Conservation (phyloP, 129 eudicot genomes). For the Gnaphalium uliginosum region DNA sequence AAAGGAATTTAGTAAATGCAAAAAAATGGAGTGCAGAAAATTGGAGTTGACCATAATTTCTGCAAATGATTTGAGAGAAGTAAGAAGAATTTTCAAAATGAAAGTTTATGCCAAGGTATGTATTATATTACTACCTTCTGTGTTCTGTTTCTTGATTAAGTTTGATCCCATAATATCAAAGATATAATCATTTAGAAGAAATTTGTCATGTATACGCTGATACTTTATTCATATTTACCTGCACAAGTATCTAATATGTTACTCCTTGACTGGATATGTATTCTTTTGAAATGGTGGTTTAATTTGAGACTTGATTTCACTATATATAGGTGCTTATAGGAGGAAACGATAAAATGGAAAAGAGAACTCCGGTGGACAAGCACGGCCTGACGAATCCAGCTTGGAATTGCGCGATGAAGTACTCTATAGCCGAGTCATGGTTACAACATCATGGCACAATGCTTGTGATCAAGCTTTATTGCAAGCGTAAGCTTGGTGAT, state of each 20-base stretch:
- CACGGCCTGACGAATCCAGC: slow-evolving; percentile 8
- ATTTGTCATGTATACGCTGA: too few species aligned
- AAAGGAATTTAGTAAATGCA: neutral
- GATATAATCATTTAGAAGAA: too few species aligned
- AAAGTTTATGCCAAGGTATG: slow-evolving; percentile 56
- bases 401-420: slow-evolving; percentile 6
- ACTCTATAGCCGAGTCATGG: slow-evolving; percentile 12
- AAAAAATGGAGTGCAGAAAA: slow-evolving; percentile 57
- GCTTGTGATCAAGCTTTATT: slow-evolving; percentile 13
- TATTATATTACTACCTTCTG: too few species aligned
- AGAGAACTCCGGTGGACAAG: slow-evolving; percentile 1
- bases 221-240: too few species aligned
- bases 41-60: slow-evolving; percentile 56
- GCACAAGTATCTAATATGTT: too few species aligned
- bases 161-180: too few species aligned
- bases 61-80: slow-evolving; percentile 49
- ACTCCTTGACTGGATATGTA: too few species aligned
- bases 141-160: neutral
- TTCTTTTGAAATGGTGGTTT: too few species aligned
- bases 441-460: slow-evolving; percentile 18
- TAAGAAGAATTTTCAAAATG: slow-evolving; percentile 54
- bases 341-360: neutral
- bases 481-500: slow-evolving; percentile 16
- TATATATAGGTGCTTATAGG: slow-evolving; percentile 13
- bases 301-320: neutral